phyloP scores from a whole-genome alignment of 2,329 filamentous ascomycete genomes.

The Tolypocladium cylindrosporum region DNA sequence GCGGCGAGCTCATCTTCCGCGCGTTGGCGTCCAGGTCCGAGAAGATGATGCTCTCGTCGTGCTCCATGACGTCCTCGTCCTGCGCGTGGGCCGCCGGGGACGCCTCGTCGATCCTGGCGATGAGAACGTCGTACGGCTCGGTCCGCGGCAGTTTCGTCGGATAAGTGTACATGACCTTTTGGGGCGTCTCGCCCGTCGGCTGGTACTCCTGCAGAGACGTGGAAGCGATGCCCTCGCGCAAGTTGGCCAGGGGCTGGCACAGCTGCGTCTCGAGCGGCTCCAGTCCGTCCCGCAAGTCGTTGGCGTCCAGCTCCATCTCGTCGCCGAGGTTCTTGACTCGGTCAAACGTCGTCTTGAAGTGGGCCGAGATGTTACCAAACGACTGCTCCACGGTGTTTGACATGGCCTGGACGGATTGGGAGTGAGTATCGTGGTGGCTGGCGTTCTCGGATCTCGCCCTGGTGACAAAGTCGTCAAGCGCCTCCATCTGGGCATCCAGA shows the following conservation, averaged over 20 bases:
- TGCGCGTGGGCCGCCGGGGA: not conserved
- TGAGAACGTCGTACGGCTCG: slow-evolving; percentile 31
- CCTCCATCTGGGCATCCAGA: slow-evolving; percentile 79
- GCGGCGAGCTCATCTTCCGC: slow-evolving; percentile 16
- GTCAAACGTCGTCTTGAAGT: slow-evolving; percentile 59
- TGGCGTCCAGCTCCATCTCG: slow-evolving; percentile 53
- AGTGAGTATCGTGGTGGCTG: slow-evolving; percentile 61
- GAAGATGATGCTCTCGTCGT: slow-evolving; percentile 27
- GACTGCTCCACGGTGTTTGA: slow-evolving; percentile 61
- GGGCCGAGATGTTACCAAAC: slow-evolving; percentile 58
- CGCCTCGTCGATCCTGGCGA: slow-evolving; percentile 28
- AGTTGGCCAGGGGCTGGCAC: slow-evolving; percentile 57
- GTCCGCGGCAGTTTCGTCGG: slow-evolving; percentile 72
- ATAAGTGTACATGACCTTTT: slow-evolving; percentile 72
- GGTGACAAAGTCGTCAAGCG: slow-evolving; percentile 82
- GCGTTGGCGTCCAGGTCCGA: slow-evolving; percentile 22
- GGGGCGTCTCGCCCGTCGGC: slow-evolving; percentile 77
- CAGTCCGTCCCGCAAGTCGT: slow-evolving; percentile 48
- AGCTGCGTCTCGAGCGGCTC: slow-evolving; percentile 50
- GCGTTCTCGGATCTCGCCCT: slow-evolving; percentile 74
- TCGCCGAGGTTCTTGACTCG: slow-evolving; percentile 59
- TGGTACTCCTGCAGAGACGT: slow-evolving; percentile 68
- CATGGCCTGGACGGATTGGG: slow-evolving; percentile 54
- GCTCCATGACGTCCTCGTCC: not conserved
- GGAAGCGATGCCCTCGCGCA: slow-evolving; percentile 58